Percentiles rank a stretch among this genome's conserved stretches.
Evolutionary conservation across 176 grass and related monocot genomes (phyloP).

Genomic region (Ampelocalamus luodianensis): DNA sequence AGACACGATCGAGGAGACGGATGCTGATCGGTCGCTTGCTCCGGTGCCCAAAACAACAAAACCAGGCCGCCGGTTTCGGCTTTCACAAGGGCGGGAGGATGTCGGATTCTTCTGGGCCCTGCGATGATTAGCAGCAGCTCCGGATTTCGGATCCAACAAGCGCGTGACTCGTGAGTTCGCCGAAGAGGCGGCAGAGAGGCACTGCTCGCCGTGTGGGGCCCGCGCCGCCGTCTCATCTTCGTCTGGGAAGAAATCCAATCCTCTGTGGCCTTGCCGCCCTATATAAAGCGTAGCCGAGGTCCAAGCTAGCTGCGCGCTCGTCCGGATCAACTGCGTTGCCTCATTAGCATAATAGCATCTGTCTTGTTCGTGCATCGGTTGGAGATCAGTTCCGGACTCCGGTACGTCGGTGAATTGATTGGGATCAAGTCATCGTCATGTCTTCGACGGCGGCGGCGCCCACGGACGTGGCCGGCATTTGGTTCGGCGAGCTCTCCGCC

Average conservation of each 20-base stretch:
- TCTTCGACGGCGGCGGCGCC: slow-evolving; percentile 14
- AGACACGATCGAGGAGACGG: too few species aligned
- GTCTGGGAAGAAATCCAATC: neutral
- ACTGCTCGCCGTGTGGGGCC: neutral
- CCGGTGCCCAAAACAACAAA: neutral
- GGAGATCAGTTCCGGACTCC: neutral
- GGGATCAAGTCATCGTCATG: neutral
- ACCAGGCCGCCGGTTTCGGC: neutral
- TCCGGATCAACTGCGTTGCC: neutral
- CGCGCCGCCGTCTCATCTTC: neutral
- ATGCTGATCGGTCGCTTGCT: neutral
- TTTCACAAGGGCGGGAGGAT: neutral
- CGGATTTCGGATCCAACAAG: neutral
- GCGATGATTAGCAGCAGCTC: neutral
- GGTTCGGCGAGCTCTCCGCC: slow-evolving; percentile 44
- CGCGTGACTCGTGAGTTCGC: neutral
- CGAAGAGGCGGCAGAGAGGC: too few species aligned
- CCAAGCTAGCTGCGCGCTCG: neutral
- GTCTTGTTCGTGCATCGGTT: neutral
- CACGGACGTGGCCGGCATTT: slow-evolving; percentile 1
- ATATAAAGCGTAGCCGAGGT: neutral
- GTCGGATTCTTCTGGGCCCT: neutral
- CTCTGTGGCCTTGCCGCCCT: neutral
- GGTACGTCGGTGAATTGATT: neutral
- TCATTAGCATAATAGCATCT: neutral